These are phyloP conservation scores for Inonotus hispidus DNA, from an alignment of 1,284 basidiomycete species.

Conservation along the genomic window DNA sequence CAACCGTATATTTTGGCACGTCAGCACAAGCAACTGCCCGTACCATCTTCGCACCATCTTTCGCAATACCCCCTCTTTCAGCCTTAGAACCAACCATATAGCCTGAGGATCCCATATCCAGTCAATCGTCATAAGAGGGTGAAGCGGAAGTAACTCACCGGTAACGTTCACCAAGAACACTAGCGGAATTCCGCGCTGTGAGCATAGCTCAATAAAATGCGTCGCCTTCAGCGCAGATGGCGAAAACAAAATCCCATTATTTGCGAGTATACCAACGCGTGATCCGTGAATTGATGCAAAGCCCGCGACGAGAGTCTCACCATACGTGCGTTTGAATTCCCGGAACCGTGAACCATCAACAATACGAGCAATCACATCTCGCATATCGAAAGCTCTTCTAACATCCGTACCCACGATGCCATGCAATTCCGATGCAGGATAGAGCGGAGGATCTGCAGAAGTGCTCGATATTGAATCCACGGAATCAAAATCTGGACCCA, in stretches of 20 bases:
- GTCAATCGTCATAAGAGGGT: background rate
- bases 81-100: slow-evolving; percentile 97
- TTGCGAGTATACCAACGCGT: slow-evolving; percentile 85
- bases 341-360: slow-evolving; percentile 91
- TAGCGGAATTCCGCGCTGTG: slow-evolving; percentile 84
- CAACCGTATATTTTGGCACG: slow-evolving; percentile 90
- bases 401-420: slow-evolving; percentile 90
- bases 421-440: slow-evolving; percentile 77
- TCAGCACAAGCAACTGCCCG: slow-evolving; percentile 92
- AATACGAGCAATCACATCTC: slow-evolving; percentile 86
- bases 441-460: slow-evolving; percentile 68
- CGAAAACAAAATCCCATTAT: slow-evolving; percentile 93
- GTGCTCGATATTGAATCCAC: slow-evolving; percentile 3
- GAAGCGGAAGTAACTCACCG: slow-evolving; percentile 33
- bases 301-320: slow-evolving; percentile 86
- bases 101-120: slow-evolving; percentile 33
- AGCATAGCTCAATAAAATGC: slow-evolving; percentile 93
- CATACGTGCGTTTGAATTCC: slow-evolving; percentile 96
- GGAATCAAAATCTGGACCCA: slow-evolving; percentile 40
- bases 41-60: slow-evolving; percentile 98
- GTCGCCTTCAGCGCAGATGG: slow-evolving; percentile 92
- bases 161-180: slow-evolving; percentile 95
- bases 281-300: slow-evolving; percentile 89
- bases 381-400: slow-evolving; percentile 87
- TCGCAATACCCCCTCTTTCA: slow-evolving; percentile 92